phyloP scores from a whole-genome alignment of 2,329 filamentous ascomycete species.

The Paecilomyces fulvus region DNA sequence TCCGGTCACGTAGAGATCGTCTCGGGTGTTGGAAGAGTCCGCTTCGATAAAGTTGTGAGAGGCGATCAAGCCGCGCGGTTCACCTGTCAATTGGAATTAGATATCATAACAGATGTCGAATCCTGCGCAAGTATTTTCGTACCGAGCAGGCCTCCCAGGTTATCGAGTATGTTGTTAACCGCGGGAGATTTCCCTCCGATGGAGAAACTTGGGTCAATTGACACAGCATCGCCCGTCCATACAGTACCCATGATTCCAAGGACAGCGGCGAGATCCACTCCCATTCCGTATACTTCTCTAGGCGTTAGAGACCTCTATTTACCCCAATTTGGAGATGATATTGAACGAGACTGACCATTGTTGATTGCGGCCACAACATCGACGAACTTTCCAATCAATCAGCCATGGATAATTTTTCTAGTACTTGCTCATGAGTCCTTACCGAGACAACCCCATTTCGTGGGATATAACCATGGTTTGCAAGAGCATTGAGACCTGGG shows the following conservation, averaged over 20 bases:
- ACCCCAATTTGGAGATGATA: not conserved
- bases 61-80: slow-evolving; percentile 41
- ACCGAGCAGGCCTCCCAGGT: slow-evolving; percentile 38
- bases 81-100: slow-evolving; percentile 18
- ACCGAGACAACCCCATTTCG: slow-evolving; percentile 30
- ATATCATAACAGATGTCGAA: not conserved
- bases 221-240: slow-evolving; percentile 44
- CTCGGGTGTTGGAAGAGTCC: slow-evolving; percentile 45
- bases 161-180: slow-evolving; percentile 35
- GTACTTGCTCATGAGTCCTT: slow-evolving; percentile 2
- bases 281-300: slow-evolving; percentile 41
- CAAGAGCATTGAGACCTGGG: slow-evolving; percentile 36
- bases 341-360: slow-evolving; percentile 16
- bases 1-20: slow-evolving; percentile 45
- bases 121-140: slow-evolving; percentile 1
- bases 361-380: slow-evolving; percentile 28
- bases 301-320: not conserved
- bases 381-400: slow-evolving; percentile 14
- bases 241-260: slow-evolving; percentile 41
- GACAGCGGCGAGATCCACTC: slow-evolving; percentile 34
- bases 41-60: slow-evolving; percentile 50
- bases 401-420: slow-evolving; percentile 1
- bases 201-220: slow-evolving; percentile 43
- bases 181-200: slow-evolving; percentile 40
- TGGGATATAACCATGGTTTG: slow-evolving; percentile 37